Evolutionary conservation across 768 basidiomycete genomes (phyloP).

Genomic region (Naganishia vishniacii): DNA sequence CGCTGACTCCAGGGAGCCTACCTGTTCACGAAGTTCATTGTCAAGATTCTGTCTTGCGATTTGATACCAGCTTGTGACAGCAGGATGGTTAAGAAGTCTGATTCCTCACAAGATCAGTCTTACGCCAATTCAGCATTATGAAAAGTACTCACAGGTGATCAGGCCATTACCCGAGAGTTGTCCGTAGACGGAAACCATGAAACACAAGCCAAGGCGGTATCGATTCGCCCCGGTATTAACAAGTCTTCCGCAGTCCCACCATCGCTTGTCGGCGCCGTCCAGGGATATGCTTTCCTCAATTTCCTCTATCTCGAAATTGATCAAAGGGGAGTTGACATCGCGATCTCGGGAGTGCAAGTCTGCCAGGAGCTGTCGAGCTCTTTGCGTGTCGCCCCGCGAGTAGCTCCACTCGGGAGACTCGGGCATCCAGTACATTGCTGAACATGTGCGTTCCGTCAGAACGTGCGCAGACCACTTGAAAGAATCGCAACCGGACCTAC

Average conservation of each 20-base stretch:
- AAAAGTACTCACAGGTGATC: conserved; percentile 46
- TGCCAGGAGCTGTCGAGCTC: conserved; percentile 54
- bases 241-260: conserved; percentile 58
- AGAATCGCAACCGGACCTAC: neutral
- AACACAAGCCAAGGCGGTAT: conserved; percentile 55
- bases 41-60: conserved; percentile 46
- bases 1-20: conserved; percentile 29
- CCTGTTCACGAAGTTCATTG: conserved; percentile 55
- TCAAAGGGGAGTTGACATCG: conserved; percentile 54
- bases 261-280: conserved; percentile 49
- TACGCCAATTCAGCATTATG: neutral
- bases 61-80: conserved; percentile 47
- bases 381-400: conserved; percentile 52
- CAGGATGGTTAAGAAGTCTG: conserved; percentile 44
- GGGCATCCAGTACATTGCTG: conserved; percentile 48
- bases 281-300: conserved; percentile 56
- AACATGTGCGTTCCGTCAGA: neutral
- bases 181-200: conserved; percentile 54
- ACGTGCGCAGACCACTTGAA: neutral
- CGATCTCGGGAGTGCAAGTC: conserved; percentile 54
- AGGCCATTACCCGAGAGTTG: conserved; percentile 54
- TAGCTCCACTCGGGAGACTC: conserved; percentile 60
- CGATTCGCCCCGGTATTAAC: conserved; percentile 54
- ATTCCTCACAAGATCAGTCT: too few species aligned
- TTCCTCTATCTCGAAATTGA: conserved; percentile 56